Conservation (phyloP, 352 stramenopile species). For the Phytopythium aichiense region DNA sequence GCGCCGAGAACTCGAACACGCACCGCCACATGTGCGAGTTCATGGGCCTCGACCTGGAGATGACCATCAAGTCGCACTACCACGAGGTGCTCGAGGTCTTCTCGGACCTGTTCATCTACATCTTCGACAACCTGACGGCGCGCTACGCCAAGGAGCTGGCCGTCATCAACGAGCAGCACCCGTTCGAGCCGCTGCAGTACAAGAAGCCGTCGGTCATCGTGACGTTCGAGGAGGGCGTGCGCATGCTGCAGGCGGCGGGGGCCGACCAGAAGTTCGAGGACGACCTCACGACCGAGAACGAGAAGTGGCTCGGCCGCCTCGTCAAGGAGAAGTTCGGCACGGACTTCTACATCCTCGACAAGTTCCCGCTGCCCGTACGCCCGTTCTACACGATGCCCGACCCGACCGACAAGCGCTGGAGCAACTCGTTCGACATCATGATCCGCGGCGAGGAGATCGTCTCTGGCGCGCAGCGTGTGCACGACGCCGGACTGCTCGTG, state of each 20-base stretch:
- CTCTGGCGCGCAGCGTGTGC: slow-evolving; percentile 98
- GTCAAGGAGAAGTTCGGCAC: slow-evolving; percentile 98
- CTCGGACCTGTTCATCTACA: slow-evolving; percentile 98
- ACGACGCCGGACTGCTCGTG: slow-evolving; percentile 94
- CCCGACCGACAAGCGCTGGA: slow-evolving; percentile 90
- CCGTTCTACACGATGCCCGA: slow-evolving; percentile 99
- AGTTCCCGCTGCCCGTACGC: slow-evolving; percentile 97
- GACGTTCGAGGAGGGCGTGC: slow-evolving; percentile 93
- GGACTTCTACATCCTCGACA: slow-evolving; percentile 99
- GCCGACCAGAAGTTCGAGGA: slow-evolving; percentile 73
- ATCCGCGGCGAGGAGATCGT: slow-evolving; percentile 99
- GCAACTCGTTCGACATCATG: slow-evolving; percentile 99
- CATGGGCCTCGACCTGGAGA: slow-evolving; percentile 99
- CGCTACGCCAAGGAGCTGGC: slow-evolving; percentile 94
- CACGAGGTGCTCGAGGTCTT: slow-evolving; percentile 98
- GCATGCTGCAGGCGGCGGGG: slow-evolving; percentile 87
- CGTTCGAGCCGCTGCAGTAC: slow-evolving; percentile 97
- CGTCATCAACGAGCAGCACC: slow-evolving; percentile 95
- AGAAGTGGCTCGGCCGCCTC: slow-evolving; percentile 95
- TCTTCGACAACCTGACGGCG: slow-evolving; percentile 97
- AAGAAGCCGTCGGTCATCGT: slow-evolving; percentile 92
- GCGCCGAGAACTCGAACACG: slow-evolving; percentile 99
- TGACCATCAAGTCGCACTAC: slow-evolving; percentile 99
- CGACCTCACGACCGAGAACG: slow-evolving; percentile 93
- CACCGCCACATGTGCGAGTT: slow-evolving; percentile 99